These are phyloP conservation scores for Rhizophora mangle DNA, from an alignment of 345 rosid species.

Conservation along the genomic window DNA sequence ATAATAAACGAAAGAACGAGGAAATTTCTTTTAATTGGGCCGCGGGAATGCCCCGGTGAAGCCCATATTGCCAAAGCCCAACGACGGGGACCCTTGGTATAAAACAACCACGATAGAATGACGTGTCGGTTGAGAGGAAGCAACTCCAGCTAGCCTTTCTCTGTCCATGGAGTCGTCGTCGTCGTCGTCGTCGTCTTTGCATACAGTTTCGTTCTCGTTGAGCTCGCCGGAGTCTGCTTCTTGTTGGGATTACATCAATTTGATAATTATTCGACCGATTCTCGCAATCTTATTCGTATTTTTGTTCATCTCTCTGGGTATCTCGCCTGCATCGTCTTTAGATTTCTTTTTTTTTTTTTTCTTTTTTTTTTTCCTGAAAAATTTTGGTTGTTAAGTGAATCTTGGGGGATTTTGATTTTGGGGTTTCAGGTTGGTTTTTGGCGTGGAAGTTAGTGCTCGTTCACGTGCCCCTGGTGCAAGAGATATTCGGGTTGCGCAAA, in stretches of 20 bases:
- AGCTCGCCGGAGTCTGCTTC: not conserved
- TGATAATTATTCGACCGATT: conserved; percentile 52
- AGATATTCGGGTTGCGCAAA: conserved; percentile 69
- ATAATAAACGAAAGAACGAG: too few species aligned
- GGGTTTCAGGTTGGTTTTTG: conserved; percentile 63
- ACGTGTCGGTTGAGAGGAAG: too few species aligned
- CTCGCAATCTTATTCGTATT: conserved; percentile 54
- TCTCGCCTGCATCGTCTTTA: too few species aligned
- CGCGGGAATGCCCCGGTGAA: too few species aligned
- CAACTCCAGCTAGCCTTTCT: too few species aligned
- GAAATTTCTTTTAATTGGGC: too few species aligned
- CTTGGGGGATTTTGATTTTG: not conserved
- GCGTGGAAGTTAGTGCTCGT: conserved; percentile 89
- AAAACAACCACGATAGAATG: too few species aligned
- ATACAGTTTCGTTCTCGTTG: conserved; percentile 8
- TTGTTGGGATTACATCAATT: conserved; percentile 26
- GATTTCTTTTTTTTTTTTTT: too few species aligned
- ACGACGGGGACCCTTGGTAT: too few species aligned
- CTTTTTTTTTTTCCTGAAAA: too few species aligned
- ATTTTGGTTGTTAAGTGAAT: too few species aligned
- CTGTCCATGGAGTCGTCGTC: conserved; percentile 8
- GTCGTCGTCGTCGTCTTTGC: conserved; percentile 5
- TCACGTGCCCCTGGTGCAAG: conserved; percentile 83
- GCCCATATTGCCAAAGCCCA: too few species aligned
- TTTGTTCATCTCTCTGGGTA: conserved; percentile 51